Base-by-base conservation (phyloP, 495 filamentous ascomycete species). In the Parmelia sp. region DNA sequence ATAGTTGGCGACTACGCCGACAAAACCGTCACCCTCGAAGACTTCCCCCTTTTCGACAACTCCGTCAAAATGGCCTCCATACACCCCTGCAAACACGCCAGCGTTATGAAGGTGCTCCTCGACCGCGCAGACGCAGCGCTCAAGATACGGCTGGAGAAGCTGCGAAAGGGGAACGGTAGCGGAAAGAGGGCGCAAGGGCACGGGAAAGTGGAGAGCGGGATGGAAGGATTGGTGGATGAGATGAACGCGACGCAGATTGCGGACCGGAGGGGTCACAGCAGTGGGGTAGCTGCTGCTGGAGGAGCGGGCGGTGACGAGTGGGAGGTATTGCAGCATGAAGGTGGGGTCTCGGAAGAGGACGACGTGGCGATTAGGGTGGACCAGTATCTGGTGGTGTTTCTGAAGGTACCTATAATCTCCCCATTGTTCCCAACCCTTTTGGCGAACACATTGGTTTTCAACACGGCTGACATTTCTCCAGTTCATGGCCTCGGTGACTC, bases 1-100 rank as follows among this genome's bases (percentile, higher is more conserved):
- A 97, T 99, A 70, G 89, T 97, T 36, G 93, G 95, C 70, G 95
- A 99, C 81, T 99, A 99, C 81, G 96, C 96, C 73, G 93, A 97
- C 77, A 99, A 99, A 79, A 99, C 94, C 11, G 94, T 99, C 65
- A 99, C 95, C 21, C 85, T 97, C 47, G 95, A 99, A 75, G 91
- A 96, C 73, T 99, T 99, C 74, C 91, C 91, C 31, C 95, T 92
- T 80, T 92, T 90, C 57, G 87, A 90, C 58, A 76, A 80, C 14
- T 84, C 80, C 64, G 83, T 96, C 68, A 95, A 96, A 79, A 99
- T 96, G 87, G 95, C 94, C 36, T 91, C 86, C 62, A 89, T 99
- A 33, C 95, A 99, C 71, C 95, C 95, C 8, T 89, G 86, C 80
- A 90, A 89, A 68, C 95, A 99, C 69, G 94, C 93, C 10, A 87